These are phyloP conservation scores for Globisporangium orthogonon DNA, from an alignment of 352 stramenopile genomes.

Conservation along the genomic window DNA sequence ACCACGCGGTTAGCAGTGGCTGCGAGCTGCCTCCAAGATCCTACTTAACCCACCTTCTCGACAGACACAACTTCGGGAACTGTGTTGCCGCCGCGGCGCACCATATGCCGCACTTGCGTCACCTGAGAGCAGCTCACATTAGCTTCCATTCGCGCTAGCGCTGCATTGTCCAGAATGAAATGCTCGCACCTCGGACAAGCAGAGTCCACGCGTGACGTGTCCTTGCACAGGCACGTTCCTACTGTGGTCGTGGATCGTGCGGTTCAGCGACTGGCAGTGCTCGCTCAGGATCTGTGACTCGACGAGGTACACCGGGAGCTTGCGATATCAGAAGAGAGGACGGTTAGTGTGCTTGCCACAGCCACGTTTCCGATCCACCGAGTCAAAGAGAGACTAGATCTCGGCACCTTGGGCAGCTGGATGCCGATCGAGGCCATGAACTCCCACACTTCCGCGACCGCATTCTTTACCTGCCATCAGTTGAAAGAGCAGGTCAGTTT, in stretches of 20 bases:
- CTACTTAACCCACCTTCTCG: conserved; percentile 26
- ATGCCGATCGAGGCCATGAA: conserved; percentile 71
- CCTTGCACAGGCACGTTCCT: conserved; percentile 23
- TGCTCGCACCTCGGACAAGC: conserved; percentile 29
- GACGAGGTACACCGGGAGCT: conserved; percentile 66
- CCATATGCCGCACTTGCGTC: conserved; percentile 44
- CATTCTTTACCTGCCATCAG: conserved; percentile 16
- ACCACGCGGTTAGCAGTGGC: too few relatives aligned
- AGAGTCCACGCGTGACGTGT: conserved; percentile 46
- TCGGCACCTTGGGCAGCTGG: conserved; percentile 35
- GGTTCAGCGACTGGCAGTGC: conserved; percentile 20
- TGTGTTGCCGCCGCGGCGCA: conserved; percentile 25
- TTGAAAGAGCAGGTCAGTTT: too few relatives aligned
- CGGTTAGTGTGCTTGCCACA: background rate
- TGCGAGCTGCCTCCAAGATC: too few relatives aligned
- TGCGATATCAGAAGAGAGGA: background rate
- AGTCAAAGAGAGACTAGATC: background rate
- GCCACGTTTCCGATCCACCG: background rate
- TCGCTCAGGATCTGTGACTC: conserved; percentile 51
- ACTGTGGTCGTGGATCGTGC: conserved; percentile 18
- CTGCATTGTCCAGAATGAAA: too few relatives aligned
- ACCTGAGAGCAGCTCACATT: conserved; percentile 9
- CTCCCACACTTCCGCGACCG: conserved; percentile 62
- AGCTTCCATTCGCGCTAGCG: background rate
- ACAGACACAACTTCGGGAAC: conserved; percentile 38